Evolutionary conservation across 1,284 basidiomycete genomes (phyloP).

Genomic region (Naganishia sp.): DNA sequence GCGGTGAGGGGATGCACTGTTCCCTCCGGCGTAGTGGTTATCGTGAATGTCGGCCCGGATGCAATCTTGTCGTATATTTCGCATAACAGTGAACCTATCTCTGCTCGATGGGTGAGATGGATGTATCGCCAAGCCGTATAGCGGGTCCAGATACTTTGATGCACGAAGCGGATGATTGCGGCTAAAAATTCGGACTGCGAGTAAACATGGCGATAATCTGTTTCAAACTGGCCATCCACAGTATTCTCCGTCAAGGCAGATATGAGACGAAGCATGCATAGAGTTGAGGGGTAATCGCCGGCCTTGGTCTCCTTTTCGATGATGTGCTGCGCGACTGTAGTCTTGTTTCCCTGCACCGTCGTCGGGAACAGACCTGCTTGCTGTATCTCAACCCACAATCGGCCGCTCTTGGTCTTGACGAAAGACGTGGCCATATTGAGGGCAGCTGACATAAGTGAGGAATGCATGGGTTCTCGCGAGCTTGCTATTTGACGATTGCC

Average conservation of each 20-base stretch:
- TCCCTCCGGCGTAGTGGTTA: conserved; percentile 8
- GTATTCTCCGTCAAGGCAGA: conserved; percentile 24
- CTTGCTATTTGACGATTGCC: conserved; percentile 17
- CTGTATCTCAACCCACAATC: conserved; percentile 30
- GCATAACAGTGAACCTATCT: conserved; percentile 22
- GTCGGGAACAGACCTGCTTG: conserved; percentile 26
- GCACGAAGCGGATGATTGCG: conserved; percentile 21
- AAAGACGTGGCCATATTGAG: conserved; percentile 7
- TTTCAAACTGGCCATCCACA: conserved; percentile 21
- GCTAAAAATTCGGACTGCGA: conserved; percentile 22
- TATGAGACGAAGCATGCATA: conserved; percentile 28
- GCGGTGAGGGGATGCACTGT: conserved; percentile 13
- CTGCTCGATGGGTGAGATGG: conserved; percentile 26
- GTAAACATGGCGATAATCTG: conserved; percentile 20
- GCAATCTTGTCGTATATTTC: conserved; percentile 27
- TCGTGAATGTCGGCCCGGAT: conserved; percentile 21
- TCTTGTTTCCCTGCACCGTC: conserved; percentile 12
- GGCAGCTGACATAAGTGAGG: background rate
- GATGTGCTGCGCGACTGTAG: conserved; percentile 1
- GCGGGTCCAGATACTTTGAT: conserved; percentile 31
- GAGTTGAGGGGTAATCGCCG: conserved; percentile 27
- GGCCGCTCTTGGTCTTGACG: conserved; percentile 5
- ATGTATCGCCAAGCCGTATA: conserved; percentile 31
- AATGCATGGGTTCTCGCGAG: conserved; percentile 11
- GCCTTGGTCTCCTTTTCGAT: conserved; percentile 29